Conservation (phyloP, 2,329 filamentous ascomycete species). For the Cyphellophora europaea region DNA sequence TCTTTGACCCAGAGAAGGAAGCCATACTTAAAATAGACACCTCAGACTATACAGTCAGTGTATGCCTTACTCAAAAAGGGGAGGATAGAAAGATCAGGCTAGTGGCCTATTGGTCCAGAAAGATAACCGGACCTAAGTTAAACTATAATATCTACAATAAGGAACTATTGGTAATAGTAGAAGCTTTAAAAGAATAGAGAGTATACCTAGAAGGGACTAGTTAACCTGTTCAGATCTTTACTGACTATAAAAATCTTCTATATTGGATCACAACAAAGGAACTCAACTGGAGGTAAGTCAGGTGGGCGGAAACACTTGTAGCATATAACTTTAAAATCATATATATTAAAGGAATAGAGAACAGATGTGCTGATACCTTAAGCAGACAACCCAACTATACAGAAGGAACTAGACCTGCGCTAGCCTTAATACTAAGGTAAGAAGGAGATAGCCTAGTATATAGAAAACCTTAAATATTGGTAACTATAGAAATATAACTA, state of each 20-base stretch:
- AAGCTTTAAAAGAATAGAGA: slow-evolving; percentile 8
- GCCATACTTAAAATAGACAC: slow-evolving; percentile 9
- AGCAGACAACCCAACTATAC: slow-evolving; percentile 9
- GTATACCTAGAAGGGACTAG: slow-evolving; percentile 12
- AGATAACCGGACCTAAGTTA: slow-evolving; percentile 8
- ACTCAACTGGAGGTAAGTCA: slow-evolving; percentile 6
- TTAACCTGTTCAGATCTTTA: slow-evolving; percentile 12
- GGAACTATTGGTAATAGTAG: slow-evolving; percentile 14
- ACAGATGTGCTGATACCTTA: slow-evolving; percentile 10
- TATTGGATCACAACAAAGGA: slow-evolving; percentile 12
- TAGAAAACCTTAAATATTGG: not conserved
- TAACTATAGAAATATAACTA: not conserved
- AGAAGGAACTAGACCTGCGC: slow-evolving; percentile 3
- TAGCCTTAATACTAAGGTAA: not conserved
- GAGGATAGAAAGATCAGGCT: slow-evolving; percentile 4
- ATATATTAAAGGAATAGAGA: slow-evolving; percentile 8
- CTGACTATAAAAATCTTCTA: slow-evolving; percentile 12
- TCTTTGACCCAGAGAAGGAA: slow-evolving; percentile 9
- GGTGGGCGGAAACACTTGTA: slow-evolving; percentile 3
- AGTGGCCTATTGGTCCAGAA: slow-evolving; percentile 11
- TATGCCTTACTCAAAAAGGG: slow-evolving; percentile 4
- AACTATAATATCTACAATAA: slow-evolving; percentile 16
- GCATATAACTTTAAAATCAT: slow-evolving; percentile 11
- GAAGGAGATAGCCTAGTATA: slow-evolving; percentile 4
- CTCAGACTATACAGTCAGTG: slow-evolving; percentile 8